Base-by-base conservation (phyloP, 441 rosid genomes). In the Jatropha podagrica region DNA sequence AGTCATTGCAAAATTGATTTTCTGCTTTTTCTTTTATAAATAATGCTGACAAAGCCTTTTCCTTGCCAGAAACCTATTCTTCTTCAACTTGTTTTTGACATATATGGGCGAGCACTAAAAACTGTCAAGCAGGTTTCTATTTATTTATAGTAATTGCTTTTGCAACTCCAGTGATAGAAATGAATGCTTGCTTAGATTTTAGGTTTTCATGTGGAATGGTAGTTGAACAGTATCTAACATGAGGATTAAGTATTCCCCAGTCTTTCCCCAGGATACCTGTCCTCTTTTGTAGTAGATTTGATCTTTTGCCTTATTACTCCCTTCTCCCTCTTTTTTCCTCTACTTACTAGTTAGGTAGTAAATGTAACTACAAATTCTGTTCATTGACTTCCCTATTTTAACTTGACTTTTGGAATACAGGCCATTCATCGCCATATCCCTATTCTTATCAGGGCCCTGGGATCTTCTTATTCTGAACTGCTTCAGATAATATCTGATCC, bases 401-500 rank as follows among this genome's bases (percentile, higher is more conserved):
- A 46, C 23, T 44, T 76, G 18, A 11, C 48, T 73, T 60, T 40
- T 56, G 60, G 65, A 51, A 72, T 78, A 79, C 89, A 96, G 99
- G 97, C 98, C 79, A 83, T 96, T 78, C 97, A 96, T 88, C 98
- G 98, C 38, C 98, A 96, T 82, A 86, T 95, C 58, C 98, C 98
- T 48, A 81, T 91, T 63, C 88, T 94, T 69, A 81, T 93, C 78
- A 89, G 97, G 84, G 90, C 98, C 52, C 78, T 95, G 65, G 95
- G 98, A 65, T 91, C 98, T 83, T 90, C 98, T 75, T 87, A 82
- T 79, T 80, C 87, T 77, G 96, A 92, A 71, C 85, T 96, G 86
- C 92, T 96, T 51, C 88, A 52, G 59, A 85, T 95, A 81, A 87
- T 96, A 87, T 92, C 99, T 71, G 92, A 93, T 81, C 99, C 98